Evolutionary conservation across 306 rosid genomes (phyloP).

Genomic region (Begonia loranthoides): DNA sequence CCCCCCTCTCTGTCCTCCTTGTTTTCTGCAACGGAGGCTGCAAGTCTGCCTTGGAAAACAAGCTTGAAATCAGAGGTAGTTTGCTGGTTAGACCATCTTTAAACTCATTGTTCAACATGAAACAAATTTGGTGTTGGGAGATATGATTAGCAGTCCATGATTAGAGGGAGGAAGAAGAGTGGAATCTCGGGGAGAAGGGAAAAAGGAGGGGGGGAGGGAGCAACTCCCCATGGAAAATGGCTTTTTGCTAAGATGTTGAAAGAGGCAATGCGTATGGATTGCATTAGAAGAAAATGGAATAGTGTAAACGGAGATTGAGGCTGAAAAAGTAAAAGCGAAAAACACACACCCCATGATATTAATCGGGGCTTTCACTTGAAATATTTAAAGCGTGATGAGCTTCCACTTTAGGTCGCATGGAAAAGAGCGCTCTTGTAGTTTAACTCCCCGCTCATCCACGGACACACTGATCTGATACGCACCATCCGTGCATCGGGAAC

Average conservation of each 20-base stretch:
- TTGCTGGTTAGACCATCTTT: slow-evolving; percentile 18
- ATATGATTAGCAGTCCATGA: slow-evolving; percentile 66
- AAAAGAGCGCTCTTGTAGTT: slow-evolving; percentile 59
- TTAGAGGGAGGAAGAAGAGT: slow-evolving; percentile 32
- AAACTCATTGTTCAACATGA: slow-evolving; percentile 15
- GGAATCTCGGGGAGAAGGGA: slow-evolving; percentile 46
- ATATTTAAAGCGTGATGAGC: slow-evolving; percentile 16
- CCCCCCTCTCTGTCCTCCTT: slow-evolving; percentile 24
- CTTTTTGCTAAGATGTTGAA: slow-evolving; percentile 12
- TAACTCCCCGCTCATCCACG: slow-evolving; percentile 18
- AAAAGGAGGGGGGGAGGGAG: slow-evolving; percentile 38
- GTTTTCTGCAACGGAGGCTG: slow-evolving; percentile 12
- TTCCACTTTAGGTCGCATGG: slow-evolving; percentile 27
- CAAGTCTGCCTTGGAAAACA: slow-evolving; percentile 12
- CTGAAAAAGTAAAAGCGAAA: slow-evolving; percentile 55
- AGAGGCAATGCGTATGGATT: no score
- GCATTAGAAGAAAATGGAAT: slow-evolving; percentile 28
- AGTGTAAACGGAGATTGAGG: slow-evolving; percentile 49
- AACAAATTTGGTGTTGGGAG: slow-evolving; percentile 31
- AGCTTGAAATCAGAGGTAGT: not conserved
- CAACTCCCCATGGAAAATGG: slow-evolving; percentile 13
- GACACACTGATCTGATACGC: not conserved
- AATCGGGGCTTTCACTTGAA: slow-evolving; percentile 54
- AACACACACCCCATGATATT: slow-evolving; percentile 13
- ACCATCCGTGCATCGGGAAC: slow-evolving; percentile 34